Base-by-base conservation (phyloP, 2,329 filamentous ascomycete species). In the Aspergillus caelatus region DNA sequence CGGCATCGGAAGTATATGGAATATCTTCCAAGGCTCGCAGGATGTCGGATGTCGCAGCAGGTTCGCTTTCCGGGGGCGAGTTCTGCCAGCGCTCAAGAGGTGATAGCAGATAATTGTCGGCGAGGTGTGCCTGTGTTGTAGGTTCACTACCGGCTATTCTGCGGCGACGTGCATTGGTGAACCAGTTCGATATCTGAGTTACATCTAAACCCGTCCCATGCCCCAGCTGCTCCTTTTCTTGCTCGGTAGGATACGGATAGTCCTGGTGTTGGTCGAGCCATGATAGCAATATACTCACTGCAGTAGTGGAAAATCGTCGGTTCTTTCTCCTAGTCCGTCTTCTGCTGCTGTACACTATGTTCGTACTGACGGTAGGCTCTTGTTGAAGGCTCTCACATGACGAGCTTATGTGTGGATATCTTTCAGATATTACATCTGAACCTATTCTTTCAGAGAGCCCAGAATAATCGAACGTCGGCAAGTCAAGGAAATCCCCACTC, bases 151-250 rank as follows among this genome's bases (percentile, higher is more conserved):
- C 32, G 36, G 84, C 80, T 26, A 53, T 19, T 57, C 53, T 67
- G 63, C 93, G 85, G 61, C 93, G 87, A 39, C 93, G 88, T 59
- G 92, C 92, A 75, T 96, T 96, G 61, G 92, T 92, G 52, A 96
- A 86, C 93, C 92, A 96, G 75, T 95, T 96, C 4, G 89, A 90
- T 70, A 96, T 93, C 74, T 96, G 93, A n/a, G 84, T 89, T 70
- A 91, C 87, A 75, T 87, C 92, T 41, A 96, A 83, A 10, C 92
- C 91, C 0, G 93, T 96, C 71, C 90, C 86, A 50, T 85, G 85
- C 75, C 91, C 89, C 11, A 96, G 81, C 62, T 86, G 85, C 66
- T 92, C 89, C 72, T 93, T 94, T 74, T 96, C 91, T 64, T 92
- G 89, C 41, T 95, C 91, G 32, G 88, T 93, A 3, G 93, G 93